Evolutionary conservation across 2,329 filamentous ascomycete genomes (phyloP), one percentile per base, ranked within the genome.

Genomic region (Stachybotrys chlorohalonatus): DNA sequence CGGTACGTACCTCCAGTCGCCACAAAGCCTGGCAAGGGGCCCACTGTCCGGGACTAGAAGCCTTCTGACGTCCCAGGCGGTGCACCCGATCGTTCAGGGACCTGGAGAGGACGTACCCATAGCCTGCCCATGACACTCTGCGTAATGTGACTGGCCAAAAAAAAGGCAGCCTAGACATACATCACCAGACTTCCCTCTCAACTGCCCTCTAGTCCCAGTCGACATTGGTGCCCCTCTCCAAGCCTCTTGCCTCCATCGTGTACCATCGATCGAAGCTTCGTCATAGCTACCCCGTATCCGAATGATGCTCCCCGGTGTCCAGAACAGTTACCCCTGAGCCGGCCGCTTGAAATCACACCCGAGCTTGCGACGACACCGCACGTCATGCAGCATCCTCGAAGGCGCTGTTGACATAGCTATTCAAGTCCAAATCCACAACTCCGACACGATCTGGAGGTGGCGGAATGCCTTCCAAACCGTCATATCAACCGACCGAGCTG

Each of bases 391-490:
- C 36, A 42, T 9, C 36, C 36, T 42, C 36, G 13, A 42, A 42
- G 36, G 36, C 36, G 36, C 8, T 13, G 8, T 13, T 13, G 36
- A 42, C 36, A 42, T 13, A 9, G 36, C 36, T 13, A 13, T 5
- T 42, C 9, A 42, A 42, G 36, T 42, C 8, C 36, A 42, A 9
- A 9, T 42, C 36, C 36, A 42, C 36, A 9, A 42, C 36, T 42
- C 36, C 36, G 13, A 9, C 36, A 55, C 52, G 53, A 54, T 56
- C 56, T 55, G 57, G 63, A 60, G 24, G 24, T 24, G 24, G 70
- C 77, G 79, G 78, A 69, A 82, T 84, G 81, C 78, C 81, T 78
- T 70, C 77, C 65, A 72, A 75, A 74, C 73, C 73, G 54, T 68
- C 75, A 39, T 76, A 78, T 68, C 76, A 74, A 65, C 71, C 74